Base-by-base conservation (phyloP, 352 stramenopile species). In the Phytophthora kernoviae region DNA sequence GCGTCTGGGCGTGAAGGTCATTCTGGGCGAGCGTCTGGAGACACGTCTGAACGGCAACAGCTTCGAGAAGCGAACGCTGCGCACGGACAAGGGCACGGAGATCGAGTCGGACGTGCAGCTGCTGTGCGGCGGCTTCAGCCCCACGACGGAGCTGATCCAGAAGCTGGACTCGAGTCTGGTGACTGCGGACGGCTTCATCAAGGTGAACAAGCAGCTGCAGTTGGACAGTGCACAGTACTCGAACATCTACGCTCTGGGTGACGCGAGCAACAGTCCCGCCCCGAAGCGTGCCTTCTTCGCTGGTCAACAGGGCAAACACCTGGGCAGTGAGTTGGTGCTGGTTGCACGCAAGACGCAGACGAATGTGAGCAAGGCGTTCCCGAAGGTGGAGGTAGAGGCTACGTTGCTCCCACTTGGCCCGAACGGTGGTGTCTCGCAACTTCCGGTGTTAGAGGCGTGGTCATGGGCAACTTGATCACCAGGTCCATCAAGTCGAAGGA, bases 391-490 rank as follows among this genome's bases (percentile, higher is more conserved):
- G 33, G 37, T 73, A 15, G 68, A 73, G 49, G 47, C 42, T 32
- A 69, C 79, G 52, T 33, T 79, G 39, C 17, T 90, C 30, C 66
- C 80, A 21, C 62, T 90, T n/a, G 80, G 80, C 2, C 73, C 73
- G 15, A 71, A 77, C 50, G 80, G 75, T 7, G 78, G 81, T 10
- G 78, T 86, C 8, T 50, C 63, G 24, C 78, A 90, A 56, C 52
- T 90, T 5, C 81, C 76, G 2, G 41, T 87, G 21, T 71, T 78
- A 26, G 75, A 4, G 78, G 75, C 8, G 54, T 78, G 11, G 75
- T 88, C 21, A 59, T 78, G 21, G 80, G 80, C 55, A 71, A 90
- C 62, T 61, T 80, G 34, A 50, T 84, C 42, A 87, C 79, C 32
- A 68, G 66, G 24, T 40, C 65, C 11, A 62, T 84, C 56, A 85